These are phyloP conservation scores for Jimgerdemannia lactiflua DNA, from an alignment of 192 early-diverging fungal genomes.

Conservation along the genomic window DNA sequence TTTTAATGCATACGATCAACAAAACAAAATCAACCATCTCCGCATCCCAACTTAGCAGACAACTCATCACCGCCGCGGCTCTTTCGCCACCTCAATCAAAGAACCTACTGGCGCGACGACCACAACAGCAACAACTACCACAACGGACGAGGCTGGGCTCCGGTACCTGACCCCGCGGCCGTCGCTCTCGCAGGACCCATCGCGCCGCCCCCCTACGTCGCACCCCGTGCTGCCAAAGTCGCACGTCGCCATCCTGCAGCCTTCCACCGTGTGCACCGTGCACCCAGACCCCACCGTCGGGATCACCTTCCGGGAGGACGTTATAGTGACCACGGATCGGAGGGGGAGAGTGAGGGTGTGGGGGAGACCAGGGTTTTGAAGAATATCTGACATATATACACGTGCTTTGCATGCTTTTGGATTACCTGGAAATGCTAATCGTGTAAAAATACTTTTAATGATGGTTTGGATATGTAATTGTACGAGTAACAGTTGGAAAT, in stretches of 20 bases:
- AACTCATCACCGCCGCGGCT: neutral
- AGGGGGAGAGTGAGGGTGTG: constrained; percentile 26
- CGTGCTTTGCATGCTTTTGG: too few species aligned
- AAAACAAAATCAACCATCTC: neutral
- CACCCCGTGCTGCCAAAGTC: constrained; percentile 31
- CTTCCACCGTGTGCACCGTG: constrained; percentile 28
- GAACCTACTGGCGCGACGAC: neutral
- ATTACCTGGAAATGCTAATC: neutral
- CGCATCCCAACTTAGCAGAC: neutral
- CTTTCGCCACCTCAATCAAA: neutral
- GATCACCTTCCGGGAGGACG: constrained; percentile 33
- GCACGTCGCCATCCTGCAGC: constrained; percentile 32
- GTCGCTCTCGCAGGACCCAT: neutral
- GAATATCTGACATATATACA: neutral
- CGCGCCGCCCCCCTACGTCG: constrained; percentile 7
- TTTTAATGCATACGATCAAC: neutral
- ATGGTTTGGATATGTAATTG: neutral
- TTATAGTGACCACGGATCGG: constrained; percentile 35
- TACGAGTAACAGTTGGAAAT: neutral
- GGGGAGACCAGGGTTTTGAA: constrained; percentile 18
- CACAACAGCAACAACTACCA: neutral
- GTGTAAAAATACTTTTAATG: neutral
- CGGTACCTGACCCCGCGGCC: neutral
- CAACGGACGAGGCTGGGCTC: neutral
- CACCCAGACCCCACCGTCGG: constrained; percentile 35